Conservation (phyloP, 164 flowering plant species). For the Nymphaea thermarum region DNA sequence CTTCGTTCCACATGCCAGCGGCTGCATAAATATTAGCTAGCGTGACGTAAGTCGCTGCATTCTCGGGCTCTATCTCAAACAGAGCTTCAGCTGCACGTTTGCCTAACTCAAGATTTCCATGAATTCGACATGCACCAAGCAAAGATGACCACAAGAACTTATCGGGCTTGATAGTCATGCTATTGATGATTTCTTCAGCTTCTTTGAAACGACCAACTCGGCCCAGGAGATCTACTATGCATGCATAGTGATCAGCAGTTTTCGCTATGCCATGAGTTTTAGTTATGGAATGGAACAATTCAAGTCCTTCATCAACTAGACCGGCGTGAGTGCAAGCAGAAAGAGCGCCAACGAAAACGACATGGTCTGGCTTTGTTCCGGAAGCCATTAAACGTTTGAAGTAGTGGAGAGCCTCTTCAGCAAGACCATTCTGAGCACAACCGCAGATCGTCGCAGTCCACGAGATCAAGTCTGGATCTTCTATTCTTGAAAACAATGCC, state of each 20-base stretch:
- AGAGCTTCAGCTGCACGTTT: conserved; percentile 21
- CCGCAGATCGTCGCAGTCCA: conserved; percentile 25
- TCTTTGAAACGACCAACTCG: conserved; percentile 18
- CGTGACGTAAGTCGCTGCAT: conserved; percentile 26
- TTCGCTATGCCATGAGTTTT: conserved; percentile 17
- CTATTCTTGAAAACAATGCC: conserved; percentile 12
- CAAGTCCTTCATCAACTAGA: conserved; percentile 20
- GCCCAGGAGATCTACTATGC: conserved; percentile 20
- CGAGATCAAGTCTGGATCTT: conserved; percentile 19
- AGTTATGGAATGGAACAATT: conserved; percentile 17
- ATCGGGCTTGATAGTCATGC: conserved; percentile 23
- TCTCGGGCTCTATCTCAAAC: conserved; percentile 22
- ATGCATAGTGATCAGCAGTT: conserved; percentile 22
- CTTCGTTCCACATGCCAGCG: conserved; percentile 27
- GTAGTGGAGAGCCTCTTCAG: conserved; percentile 19
- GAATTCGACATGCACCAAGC: conserved; percentile 22
- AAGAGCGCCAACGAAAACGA: conserved; percentile 22
- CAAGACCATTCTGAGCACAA: conserved; percentile 22
- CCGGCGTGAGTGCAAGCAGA: conserved; percentile 27
- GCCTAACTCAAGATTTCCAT: conserved; percentile 18
- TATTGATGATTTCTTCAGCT: conserved; percentile 20
- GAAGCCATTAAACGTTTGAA: conserved; percentile 16
- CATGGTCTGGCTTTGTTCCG: conserved; percentile 14
- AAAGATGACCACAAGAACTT: conserved; percentile 25
- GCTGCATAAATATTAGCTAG: conserved; percentile 23